Evolutionary conservation across 2,329 filamentous ascomycete genomes (phyloP).

Genomic region (Ascochyta pisi): DNA sequence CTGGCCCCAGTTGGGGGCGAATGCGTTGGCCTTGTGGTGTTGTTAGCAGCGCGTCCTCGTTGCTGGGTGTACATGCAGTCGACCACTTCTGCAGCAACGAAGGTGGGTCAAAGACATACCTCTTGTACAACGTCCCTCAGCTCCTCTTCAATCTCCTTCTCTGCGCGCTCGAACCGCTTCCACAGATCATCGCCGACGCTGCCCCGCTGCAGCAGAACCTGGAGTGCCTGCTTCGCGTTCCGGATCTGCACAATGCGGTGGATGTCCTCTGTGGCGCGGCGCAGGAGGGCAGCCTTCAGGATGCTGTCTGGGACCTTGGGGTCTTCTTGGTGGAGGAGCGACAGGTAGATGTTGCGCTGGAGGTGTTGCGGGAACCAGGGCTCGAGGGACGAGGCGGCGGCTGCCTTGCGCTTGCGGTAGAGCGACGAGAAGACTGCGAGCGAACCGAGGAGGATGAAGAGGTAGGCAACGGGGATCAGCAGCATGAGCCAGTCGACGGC

Average conservation of each 20-base stretch:
- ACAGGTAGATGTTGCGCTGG: constrained; percentile 93
- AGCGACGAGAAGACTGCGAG: constrained; percentile 91
- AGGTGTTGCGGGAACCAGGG: constrained; percentile 94
- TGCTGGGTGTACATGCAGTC: neutral
- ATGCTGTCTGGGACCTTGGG: constrained; percentile 79
- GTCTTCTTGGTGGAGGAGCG: constrained; percentile 82
- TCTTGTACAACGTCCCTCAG: constrained; percentile 91
- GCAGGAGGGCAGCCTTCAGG: constrained; percentile 84
- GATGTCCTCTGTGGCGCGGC: constrained; percentile 91
- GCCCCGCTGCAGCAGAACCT: constrained; percentile 81
- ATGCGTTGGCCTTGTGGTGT: constrained; percentile 78
- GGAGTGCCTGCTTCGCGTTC: constrained; percentile 85
- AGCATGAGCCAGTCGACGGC: constrained; percentile 83
- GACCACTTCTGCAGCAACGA: constrained; percentile 11
- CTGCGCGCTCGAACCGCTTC: constrained; percentile 88
- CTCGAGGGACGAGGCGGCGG: constrained; percentile 80
- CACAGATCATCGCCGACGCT: constrained; percentile 96
- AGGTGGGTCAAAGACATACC: constrained; percentile 58
- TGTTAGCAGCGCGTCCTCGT: constrained; percentile 17
- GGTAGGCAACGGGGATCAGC: constrained; percentile 85
- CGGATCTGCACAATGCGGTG: constrained; percentile 88
- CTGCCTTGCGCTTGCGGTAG: constrained; percentile 88
- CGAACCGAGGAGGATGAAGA: constrained; percentile 84
- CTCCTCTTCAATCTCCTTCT: constrained; percentile 98
- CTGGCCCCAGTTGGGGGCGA: constrained; percentile 87